Percentiles rank a stretch among this genome's conserved stretches.
These are phyloP conservation scores for Eutypella sp. DNA, from an alignment of 2,329 filamentous ascomycete species.

Conservation along the genomic window DNA sequence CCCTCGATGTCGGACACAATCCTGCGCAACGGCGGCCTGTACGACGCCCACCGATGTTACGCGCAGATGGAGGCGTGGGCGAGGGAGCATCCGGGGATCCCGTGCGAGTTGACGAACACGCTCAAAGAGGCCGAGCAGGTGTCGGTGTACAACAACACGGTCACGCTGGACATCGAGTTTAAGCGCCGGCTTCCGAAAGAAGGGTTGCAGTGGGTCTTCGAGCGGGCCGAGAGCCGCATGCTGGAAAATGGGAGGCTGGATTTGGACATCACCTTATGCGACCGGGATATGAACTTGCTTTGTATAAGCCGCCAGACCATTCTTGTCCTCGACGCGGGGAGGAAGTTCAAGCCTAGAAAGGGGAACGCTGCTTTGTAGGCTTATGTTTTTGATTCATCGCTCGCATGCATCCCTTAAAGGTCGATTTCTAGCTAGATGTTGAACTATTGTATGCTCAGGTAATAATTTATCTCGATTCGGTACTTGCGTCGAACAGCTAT, in stretches of 20 bases:
- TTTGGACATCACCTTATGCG: conserved; percentile 16
- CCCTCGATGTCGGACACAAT: conserved; percentile 26
- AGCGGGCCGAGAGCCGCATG: conserved; percentile 13
- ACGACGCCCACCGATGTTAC: conserved; percentile 15
- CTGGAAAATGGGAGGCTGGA: conserved; percentile 19
- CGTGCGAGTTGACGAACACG: conserved; percentile 9
- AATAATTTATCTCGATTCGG: no score
- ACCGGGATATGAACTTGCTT: conserved; percentile 17
- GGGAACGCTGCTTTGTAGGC: neutral
- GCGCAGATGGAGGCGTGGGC: conserved; percentile 15
- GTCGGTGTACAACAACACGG: conserved; percentile 12
- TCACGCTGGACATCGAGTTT: conserved; percentile 23
- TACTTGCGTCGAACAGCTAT: no score
- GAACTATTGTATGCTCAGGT: no score
- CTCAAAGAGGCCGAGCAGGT: conserved; percentile 13
- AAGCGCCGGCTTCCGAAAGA: conserved; percentile 17
- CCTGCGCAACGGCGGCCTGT: conserved; percentile 17
- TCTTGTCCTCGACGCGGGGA: conserved; percentile 14
- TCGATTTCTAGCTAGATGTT: no score
- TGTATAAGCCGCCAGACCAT: conserved; percentile 14
- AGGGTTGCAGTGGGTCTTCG: conserved; percentile 18
- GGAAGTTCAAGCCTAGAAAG: conserved; percentile 10
- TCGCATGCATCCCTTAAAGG: no score
- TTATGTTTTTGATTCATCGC: no score
- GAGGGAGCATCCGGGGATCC: conserved; percentile 16